A percentile compares a stretch with the other conserved stretches of the same genome.
Conservation (phyloP, 2,329 filamentous ascomycete genomes). For the Aspergillus ustus region DNA sequence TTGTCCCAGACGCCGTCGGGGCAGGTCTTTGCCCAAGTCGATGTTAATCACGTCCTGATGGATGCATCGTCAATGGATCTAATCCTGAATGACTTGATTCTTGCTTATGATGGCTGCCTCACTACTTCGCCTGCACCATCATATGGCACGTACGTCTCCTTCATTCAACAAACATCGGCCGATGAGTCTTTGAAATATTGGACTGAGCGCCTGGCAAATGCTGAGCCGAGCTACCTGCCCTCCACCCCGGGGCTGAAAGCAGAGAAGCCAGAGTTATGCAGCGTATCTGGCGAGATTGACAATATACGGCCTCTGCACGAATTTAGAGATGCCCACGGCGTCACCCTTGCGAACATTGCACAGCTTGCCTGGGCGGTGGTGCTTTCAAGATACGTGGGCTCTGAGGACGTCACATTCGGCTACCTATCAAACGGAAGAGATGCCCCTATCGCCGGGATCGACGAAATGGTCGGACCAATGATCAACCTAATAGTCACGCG, state of each 20-base stretch:
- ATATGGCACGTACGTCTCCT: conserved; percentile 8
- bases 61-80: conserved; percentile 12
- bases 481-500: conserved; percentile 14
- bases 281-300: background rate
- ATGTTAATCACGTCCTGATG: conserved; percentile 16
- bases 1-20: background rate
- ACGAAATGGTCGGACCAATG: conserved; percentile 8
- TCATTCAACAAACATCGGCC: background rate
- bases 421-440: conserved; percentile 10
- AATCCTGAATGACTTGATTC: conserved; percentile 4
- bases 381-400: conserved; percentile 4
- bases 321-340: conserved; percentile 1
- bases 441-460: conserved; percentile 2
- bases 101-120: conserved; percentile 7
- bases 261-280: background rate
- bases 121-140: background rate
- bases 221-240: conserved; percentile 5
- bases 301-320: background rate
- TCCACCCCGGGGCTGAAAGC: background rate
- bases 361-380: conserved; percentile 11
- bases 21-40: conserved; percentile 3
- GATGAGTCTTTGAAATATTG: conserved; percentile 1
- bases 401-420: conserved; percentile 8
- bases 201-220: conserved; percentile 1
- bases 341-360: conserved; percentile 11